These are phyloP conservation scores for Cladophialophora chaetospira DNA, from an alignment of 2,329 filamentous ascomycete species.

Conservation along the genomic window DNA sequence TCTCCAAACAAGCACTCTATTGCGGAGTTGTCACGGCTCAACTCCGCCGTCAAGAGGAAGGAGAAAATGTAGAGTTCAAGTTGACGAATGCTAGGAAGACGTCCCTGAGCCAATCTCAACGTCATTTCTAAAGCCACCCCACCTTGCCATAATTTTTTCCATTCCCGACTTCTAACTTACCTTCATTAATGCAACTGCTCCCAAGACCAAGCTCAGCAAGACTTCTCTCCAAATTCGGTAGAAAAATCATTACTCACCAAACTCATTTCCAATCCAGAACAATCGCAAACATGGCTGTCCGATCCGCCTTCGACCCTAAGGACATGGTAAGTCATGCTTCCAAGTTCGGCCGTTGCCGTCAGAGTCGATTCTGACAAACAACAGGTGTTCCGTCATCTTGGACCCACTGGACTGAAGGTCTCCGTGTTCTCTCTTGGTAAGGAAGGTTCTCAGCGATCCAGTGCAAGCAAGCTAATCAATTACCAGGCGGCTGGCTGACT, in stretches of 20 bases:
- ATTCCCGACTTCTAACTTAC: background rate
- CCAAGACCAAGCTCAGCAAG: background rate
- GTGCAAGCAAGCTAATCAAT: background rate
- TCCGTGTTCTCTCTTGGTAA: slow-evolving; percentile 67
- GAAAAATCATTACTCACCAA: background rate
- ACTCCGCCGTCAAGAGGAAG: background rate
- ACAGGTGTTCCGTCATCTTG: slow-evolving; percentile 62
- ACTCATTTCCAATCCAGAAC: background rate
- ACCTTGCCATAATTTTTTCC: background rate
- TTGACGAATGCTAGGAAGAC: background rate
- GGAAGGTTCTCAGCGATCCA: background rate
- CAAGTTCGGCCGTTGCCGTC: background rate
- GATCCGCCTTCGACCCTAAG: slow-evolving; percentile 30
- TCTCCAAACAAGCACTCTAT: background rate
- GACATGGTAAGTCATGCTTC: slow-evolving; percentile 24
- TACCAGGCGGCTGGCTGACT: slow-evolving; percentile 42
- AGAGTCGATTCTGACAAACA: background rate
- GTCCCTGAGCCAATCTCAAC: slow-evolving; percentile 3
- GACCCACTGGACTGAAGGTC: slow-evolving; percentile 70
- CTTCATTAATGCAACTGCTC: background rate
- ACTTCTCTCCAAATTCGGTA: background rate
- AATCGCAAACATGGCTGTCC: slow-evolving; percentile 25
- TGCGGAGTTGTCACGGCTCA: background rate
- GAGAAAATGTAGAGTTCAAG: background rate
- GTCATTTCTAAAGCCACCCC: slow-evolving; percentile 8